Conservation (phyloP, 1,139 yeast species). For the Pneumocystis murina region DNA sequence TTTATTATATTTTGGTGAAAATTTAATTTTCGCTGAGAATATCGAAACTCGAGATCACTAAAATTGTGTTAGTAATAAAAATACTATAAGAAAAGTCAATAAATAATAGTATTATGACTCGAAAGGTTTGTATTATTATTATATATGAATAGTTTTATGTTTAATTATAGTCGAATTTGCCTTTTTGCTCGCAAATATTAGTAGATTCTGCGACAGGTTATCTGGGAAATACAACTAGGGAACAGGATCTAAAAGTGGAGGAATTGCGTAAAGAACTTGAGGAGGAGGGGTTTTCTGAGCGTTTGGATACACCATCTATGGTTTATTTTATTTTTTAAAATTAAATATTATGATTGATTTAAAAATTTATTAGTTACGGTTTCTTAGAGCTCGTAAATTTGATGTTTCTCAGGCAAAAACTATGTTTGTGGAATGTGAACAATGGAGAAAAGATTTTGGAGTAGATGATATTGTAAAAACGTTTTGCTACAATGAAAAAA, state of each 20-base stretch:
- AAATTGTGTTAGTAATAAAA: too few relatives aligned
- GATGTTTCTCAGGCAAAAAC: conserved; percentile 62
- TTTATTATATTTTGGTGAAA: too few relatives aligned
- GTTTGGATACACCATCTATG: conserved; percentile 81
- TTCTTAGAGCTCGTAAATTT: conserved; percentile 89
- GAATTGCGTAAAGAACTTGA: conserved; percentile 44
- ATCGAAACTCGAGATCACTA: too few relatives aligned
- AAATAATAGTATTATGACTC: too few relatives aligned
- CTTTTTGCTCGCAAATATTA: conserved; percentile 46
- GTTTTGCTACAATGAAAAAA: conserved; percentile 81
- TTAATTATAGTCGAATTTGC: background rate
- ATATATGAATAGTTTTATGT: background rate
- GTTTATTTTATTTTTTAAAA: conserved; percentile 15
- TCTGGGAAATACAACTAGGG: conserved; percentile 63
- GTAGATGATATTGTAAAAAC: conserved; percentile 72
- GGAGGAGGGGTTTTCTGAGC: conserved; percentile 50
- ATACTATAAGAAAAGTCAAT: too few relatives aligned
- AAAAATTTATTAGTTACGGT: conserved; percentile 39
- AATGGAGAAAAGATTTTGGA: conserved; percentile 81
- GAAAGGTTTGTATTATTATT: background rate
- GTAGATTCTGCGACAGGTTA: conserved; percentile 57
- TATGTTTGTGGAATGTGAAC: conserved; percentile 79
- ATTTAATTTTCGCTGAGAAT: too few relatives aligned
- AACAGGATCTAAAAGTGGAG: conserved; percentile 46
- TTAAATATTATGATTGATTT: background rate